Evolutionary conservation across 2,329 filamentous ascomycete genomes (phyloP).

Genomic region (Talaromyces sp.): DNA sequence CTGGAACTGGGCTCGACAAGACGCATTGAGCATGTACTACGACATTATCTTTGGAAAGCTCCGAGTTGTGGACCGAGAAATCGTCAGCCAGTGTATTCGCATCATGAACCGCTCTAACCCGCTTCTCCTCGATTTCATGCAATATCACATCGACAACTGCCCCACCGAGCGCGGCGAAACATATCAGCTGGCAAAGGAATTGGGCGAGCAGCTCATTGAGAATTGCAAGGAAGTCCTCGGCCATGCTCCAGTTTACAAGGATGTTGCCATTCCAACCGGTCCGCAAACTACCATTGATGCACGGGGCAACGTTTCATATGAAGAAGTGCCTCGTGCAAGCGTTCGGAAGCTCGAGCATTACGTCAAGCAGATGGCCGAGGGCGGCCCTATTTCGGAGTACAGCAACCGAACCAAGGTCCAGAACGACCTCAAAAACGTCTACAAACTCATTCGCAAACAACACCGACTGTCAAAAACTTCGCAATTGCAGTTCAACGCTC

Average conservation of each 20-base stretch:
- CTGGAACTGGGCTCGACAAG: conserved; percentile 98
- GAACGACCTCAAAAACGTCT: conserved; percentile 88
- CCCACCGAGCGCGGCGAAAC: conserved; percentile 95
- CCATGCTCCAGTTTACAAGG: conserved; percentile 85
- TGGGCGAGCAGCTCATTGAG: conserved; percentile 88
- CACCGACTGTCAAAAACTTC: conserved; percentile 96
- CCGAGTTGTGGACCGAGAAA: conserved; percentile 89
- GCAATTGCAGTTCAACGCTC: conserved; percentile 89
- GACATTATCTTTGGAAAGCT: conserved; percentile 97
- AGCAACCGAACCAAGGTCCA: conserved; percentile 98
- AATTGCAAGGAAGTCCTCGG: conserved; percentile 93
- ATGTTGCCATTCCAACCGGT: conserved; percentile 85
- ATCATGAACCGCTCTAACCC: conserved; percentile 99
- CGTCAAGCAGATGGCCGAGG: conserved; percentile 96
- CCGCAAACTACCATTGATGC: conserved; percentile 89
- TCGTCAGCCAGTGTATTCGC: conserved; percentile 95
- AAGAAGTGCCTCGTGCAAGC: conserved; percentile 78
- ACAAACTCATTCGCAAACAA: conserved; percentile 97
- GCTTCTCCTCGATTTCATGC: conserved; percentile 95
- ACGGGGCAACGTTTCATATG: conserved; percentile 86
- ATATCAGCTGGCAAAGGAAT: conserved; percentile 93
- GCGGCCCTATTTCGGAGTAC: conserved; percentile 97
- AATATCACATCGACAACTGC: conserved; percentile 99
- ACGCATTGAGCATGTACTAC: conserved; percentile 97
- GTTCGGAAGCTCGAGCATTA: conserved; percentile 98